A percentile compares a stretch with the other conserved stretches of the same genome.
Evolutionary conservation across 495 filamentous ascomycete genomes (phyloP).

Genomic region (Talaromyces proteolyticus): DNA sequence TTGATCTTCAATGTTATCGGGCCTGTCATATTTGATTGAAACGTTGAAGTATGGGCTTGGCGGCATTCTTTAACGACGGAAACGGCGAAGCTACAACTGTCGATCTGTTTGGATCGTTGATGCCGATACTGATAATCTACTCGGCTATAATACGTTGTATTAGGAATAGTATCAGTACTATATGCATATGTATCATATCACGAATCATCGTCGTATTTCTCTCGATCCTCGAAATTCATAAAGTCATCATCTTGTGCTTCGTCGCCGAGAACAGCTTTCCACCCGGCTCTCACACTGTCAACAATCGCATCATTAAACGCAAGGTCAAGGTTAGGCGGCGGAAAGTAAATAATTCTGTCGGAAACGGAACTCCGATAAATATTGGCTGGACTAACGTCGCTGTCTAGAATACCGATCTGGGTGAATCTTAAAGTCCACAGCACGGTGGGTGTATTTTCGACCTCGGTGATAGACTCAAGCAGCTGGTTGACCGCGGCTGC

Average conservation of each 20-base stretch:
- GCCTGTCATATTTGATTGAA: no score
- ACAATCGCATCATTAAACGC: slow-evolving; percentile 64
- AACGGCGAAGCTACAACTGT: no score
- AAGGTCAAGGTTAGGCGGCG: slow-evolving; percentile 52
- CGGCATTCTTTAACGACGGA: no score
- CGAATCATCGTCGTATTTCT: slow-evolving; percentile 5
- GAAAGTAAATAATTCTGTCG: slow-evolving; percentile 35
- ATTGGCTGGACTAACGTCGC: slow-evolving; percentile 7
- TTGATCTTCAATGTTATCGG: no score
- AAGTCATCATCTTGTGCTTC: slow-evolving; percentile 45
- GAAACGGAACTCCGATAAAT: slow-evolving; percentile 15
- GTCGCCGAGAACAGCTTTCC: slow-evolving; percentile 54
- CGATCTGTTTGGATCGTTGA: no score
- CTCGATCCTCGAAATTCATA: slow-evolving; percentile 53
- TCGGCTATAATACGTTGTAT: no score
- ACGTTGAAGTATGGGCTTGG: no score
- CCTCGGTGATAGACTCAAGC: slow-evolving; percentile 29
- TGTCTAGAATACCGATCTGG: slow-evolving; percentile 30
- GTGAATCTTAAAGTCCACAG: slow-evolving; percentile 62
- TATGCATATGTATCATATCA: no score
- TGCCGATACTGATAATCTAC: no score
- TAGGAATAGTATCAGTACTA: background rate
- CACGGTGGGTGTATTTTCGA: slow-evolving; percentile 27
- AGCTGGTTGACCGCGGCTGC: slow-evolving; percentile 50
- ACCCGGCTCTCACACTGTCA: slow-evolving; percentile 54